Evolutionary conservation across 345 rosid species (phyloP), one percentile per base, ranked within the genome.

Genomic region (Tarenaya hassleriana): DNA sequence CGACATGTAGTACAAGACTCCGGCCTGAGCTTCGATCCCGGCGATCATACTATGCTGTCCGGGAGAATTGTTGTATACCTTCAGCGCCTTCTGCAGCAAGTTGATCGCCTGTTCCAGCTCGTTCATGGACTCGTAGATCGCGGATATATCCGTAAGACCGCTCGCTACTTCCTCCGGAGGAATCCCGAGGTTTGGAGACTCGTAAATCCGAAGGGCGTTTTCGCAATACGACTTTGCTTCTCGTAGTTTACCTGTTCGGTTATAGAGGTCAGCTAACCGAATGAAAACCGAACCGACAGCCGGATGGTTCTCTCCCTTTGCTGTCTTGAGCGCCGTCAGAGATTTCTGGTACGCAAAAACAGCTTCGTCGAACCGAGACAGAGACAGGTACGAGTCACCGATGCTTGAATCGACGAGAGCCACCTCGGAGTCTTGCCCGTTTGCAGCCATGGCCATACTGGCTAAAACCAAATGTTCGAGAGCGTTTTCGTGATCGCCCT

Each of bases 11-110:
- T 80, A 56, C 83, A 91, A 69, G 21, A 91, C 96, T 42, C 98
- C 98, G 66, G 87, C 80, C 63, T 91, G 98, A 20, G 96, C 95
- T 84, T 91, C 92, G 35, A 87, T 87, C 41, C 98, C 92, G 10
- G 96, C 86, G 45, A 79, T 59, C 16, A 81, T 84, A 72, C 81
- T 76, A 46, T 79, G 87, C 63, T 84, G 89, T 34, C 96, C 84
- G 1, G 89, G 95, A 51, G 86, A 72, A 56, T 76, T 77, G 0
- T 70, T 62, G 54, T 82, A 82, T 66, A 80, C 71, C 67, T 79
- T 82, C 47, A 82, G 58, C 20, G 95, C 90, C 74, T 82, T 87
- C 47, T 84, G 78, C 10, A 91, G 80, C 72, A 91, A 73, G 63
- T 66, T 72, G 37, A 87, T 65, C 10, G 89, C 95, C 69, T 79